These are phyloP conservation scores for Populus tomentosa DNA, from an alignment of 441 rosid species.

Conservation along the genomic window DNA sequence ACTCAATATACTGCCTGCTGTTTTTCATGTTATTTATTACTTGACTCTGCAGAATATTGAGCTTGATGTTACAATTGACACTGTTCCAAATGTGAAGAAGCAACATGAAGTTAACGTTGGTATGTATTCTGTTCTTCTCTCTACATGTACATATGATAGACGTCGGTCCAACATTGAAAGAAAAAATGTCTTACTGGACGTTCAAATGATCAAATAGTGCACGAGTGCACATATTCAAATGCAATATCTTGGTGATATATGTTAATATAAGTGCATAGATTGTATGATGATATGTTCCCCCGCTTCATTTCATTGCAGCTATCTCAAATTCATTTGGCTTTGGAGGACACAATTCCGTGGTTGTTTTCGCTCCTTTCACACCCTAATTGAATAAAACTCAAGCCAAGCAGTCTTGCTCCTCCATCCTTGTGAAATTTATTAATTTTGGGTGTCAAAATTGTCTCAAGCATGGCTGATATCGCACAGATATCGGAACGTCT, in stretches of 20 bases:
- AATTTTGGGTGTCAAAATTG: not conserved
- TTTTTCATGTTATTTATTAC: not conserved
- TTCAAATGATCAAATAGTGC: too few species aligned
- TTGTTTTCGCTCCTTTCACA: constrained; percentile 55
- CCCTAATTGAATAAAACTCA: constrained; percentile 23
- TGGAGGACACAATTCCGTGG: constrained; percentile 72
- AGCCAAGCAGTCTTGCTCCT: not conserved
- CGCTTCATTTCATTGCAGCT: constrained; percentile 28
- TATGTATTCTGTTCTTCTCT: constrained; percentile 25
- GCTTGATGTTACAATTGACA: constrained; percentile 55
- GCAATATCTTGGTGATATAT: too few species aligned
- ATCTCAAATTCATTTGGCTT: constrained; percentile 74
- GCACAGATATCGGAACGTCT: not conserved
- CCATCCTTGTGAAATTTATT: constrained; percentile 1
- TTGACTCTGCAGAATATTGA: constrained; percentile 40
- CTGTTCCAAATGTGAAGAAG: constrained; percentile 58
- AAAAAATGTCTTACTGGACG: not conserved
- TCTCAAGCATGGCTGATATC: not conserved
- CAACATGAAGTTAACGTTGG: constrained; percentile 60
- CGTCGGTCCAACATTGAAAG: not conserved
- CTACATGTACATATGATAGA: not conserved
- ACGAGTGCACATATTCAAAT: too few species aligned
- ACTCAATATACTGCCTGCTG: not conserved
- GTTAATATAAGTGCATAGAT: too few species aligned
- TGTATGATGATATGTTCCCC: too few species aligned